Base-by-base conservation (phyloP, 805 yeast species). In the Sugiyamaella qingdaonensis region DNA sequence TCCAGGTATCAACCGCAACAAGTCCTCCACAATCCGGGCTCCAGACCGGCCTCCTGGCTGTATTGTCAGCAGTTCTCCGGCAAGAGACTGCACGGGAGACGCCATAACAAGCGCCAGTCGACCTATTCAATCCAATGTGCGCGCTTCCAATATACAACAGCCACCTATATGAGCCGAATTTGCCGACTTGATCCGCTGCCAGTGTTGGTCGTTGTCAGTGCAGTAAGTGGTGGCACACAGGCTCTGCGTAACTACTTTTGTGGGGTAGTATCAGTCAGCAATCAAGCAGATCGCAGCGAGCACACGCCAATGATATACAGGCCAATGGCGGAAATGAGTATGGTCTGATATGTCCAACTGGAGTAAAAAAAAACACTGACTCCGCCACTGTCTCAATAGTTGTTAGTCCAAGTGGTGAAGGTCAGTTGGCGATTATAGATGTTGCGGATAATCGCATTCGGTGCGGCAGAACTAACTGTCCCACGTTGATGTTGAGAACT, bases 21-120 rank as follows among this genome's bases (percentile, higher is more conserved):
- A 43, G 58, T 68, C 71, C 43, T 66, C 70, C 9, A 67, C 54
- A 9, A 68, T 51, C 13, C 72, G 53, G 36, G 61, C 52, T 16
- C 59, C 56, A 2, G 66, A 53, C 41, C 62, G 49, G 44, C 66
- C 66, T 13, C 60, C 57, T 8, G 35, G 48, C 35, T 55, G 56
- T 16, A 54, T 29, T 24, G 11, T 14, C 18, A 29, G 50, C 45
- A 19, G 29, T 2, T 41, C 45, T 10, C n/a, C 27, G 9, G 24
- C 9, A 4, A 27, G 13, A 8, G n/a, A 18, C 13, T 9, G 45
- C 45, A 41, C 24, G 16, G 27, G 10, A 9, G 45, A n/a, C 29
- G 27, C 21, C 45, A 41, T 18, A n/a, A 18, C n/a, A 18, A 18
- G 8, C 16, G 14, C 19, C 16, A 35, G n/a, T n/a, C n/a, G 16